phyloP scores from a whole-genome alignment of 2,329 filamentous ascomycete species.

The Xylariaceae sp. region DNA sequence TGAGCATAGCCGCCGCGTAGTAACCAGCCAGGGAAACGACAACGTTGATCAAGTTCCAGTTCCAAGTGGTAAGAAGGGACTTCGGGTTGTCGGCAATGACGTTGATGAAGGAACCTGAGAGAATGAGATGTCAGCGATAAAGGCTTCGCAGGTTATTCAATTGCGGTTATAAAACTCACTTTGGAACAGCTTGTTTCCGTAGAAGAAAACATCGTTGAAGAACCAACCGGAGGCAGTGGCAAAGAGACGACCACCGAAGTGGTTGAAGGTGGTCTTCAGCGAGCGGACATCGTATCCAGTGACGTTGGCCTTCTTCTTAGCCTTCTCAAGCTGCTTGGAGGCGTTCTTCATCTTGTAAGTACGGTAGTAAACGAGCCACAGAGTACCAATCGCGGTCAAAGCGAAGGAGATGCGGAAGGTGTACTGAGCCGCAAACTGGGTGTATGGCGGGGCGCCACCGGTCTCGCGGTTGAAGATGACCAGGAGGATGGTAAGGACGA shows the following conservation, averaged over 20 bases:
- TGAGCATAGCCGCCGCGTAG: slow-evolving; percentile 81
- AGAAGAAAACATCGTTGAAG: slow-evolving; percentile 97
- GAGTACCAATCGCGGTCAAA: slow-evolving; percentile 80
- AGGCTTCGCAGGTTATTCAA: neutral
- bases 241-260: slow-evolving; percentile 81
- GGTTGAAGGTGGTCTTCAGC: slow-evolving; percentile 67
- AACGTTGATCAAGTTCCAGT: slow-evolving; percentile 90
- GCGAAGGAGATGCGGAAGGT: slow-evolving; percentile 91
- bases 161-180: slow-evolving; percentile 27
- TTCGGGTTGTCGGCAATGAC: slow-evolving; percentile 65
- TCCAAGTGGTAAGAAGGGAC: slow-evolving; percentile 80
- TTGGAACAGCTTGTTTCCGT: slow-evolving; percentile 98
- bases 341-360: slow-evolving; percentile 90
- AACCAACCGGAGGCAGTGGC: slow-evolving; percentile 90
- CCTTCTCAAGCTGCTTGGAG: slow-evolving; percentile 71
- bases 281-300: slow-evolving; percentile 91
- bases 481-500: slow-evolving; percentile 77
- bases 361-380: slow-evolving; percentile 96
- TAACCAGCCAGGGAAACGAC: slow-evolving; percentile 81
- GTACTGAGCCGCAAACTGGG: slow-evolving; percentile 71
- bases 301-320: slow-evolving; percentile 81
- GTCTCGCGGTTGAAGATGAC: slow-evolving; percentile 79
- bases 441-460: slow-evolving; percentile 71
- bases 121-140: slow-evolving; percentile 3
- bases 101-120: slow-evolving; percentile 65